A percentile compares a stretch with the other conserved stretches of the same genome.
phyloP scores from a whole-genome alignment of 2,329 filamentous ascomycete genomes.

The Hypomyces rosellus region DNA sequence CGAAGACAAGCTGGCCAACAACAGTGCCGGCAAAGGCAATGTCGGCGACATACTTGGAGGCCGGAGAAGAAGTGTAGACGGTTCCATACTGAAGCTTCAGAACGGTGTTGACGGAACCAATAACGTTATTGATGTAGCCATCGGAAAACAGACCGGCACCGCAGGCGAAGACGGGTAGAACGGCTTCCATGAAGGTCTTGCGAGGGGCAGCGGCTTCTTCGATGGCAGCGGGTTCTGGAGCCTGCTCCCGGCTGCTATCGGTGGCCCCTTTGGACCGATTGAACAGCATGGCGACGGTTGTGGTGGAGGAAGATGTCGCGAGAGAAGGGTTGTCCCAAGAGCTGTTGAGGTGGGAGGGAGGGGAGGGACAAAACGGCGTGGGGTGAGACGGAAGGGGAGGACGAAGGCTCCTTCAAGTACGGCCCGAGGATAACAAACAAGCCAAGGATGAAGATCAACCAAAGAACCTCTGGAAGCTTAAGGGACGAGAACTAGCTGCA shows the following conservation, averaged over 20 bases:
- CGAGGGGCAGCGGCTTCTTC: conserved; percentile 7
- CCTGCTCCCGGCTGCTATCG: too few relatives aligned
- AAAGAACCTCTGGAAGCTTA: too few relatives aligned
- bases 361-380: too few relatives aligned
- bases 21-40: conserved; percentile 87
- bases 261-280: too few relatives aligned
- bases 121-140: conserved; percentile 88
- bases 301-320: background rate
- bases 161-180: conserved; percentile 72
- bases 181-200: conserved; percentile 18
- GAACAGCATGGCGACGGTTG: too few relatives aligned
- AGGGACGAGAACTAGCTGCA: too few relatives aligned
- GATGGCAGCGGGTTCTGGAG: conserved; percentile 3
- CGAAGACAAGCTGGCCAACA: conserved; percentile 73
- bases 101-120: conserved; percentile 79
- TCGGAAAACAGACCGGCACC: conserved; percentile 88
- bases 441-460: too few relatives aligned
- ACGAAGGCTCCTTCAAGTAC: too few relatives aligned
- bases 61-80: conserved; percentile 61
- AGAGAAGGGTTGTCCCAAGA: background rate
- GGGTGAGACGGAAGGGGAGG: too few relatives aligned
- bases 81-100: conserved; percentile 61
- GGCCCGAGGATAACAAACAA: too few relatives aligned
- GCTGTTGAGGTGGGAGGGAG: too few relatives aligned
- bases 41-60: conserved; percentile 67